These are phyloP conservation scores for Proteromonas lacertae DNA, from an alignment of 352 stramenopile species.

Conservation along the genomic window DNA sequence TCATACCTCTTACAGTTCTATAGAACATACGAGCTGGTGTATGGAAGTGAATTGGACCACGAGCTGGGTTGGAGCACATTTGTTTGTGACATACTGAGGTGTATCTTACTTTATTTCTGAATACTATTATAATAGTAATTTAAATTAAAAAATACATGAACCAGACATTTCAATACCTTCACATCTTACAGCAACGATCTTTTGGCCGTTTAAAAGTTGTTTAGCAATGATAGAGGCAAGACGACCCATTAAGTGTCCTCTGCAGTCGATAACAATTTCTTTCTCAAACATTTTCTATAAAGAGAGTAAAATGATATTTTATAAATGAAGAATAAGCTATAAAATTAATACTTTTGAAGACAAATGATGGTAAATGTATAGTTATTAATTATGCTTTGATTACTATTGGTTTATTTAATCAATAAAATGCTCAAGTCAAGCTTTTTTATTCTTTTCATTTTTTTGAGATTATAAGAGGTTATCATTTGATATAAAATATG, in stretches of 20 bases:
- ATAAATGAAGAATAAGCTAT: no score
- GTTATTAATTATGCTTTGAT: no score
- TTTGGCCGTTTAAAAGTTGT: slow-evolving; percentile 90
- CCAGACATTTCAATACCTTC: slow-evolving; percentile 93
- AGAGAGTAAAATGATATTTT: no score
- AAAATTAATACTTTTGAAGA: no score
- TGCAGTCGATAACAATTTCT: slow-evolving; percentile 81
- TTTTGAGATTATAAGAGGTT: no score
- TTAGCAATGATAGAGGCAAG: slow-evolving; percentile 90
- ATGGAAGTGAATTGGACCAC: slow-evolving; percentile 86
- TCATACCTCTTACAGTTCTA: slow-evolving; percentile 61
- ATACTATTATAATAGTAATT: slow-evolving; percentile 21
- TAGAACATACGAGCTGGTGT: slow-evolving; percentile 67
- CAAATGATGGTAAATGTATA: no score
- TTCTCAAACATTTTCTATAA: slow-evolving; percentile 42
- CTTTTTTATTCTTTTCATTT: no score
- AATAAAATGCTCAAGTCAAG: no score
- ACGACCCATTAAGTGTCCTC: slow-evolving; percentile 86
- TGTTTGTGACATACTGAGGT: slow-evolving; percentile 88
- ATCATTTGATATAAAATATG: no score
- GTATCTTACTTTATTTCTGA: slow-evolving; percentile 87
- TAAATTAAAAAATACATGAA: slow-evolving; percentile 32
- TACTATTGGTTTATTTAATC: no score
- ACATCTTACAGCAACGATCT: slow-evolving; percentile 83
- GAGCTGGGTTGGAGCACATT: slow-evolving; percentile 81